Conservation (phyloP, 805 yeast species). For the Cyberlindnera euphorbiae region DNA sequence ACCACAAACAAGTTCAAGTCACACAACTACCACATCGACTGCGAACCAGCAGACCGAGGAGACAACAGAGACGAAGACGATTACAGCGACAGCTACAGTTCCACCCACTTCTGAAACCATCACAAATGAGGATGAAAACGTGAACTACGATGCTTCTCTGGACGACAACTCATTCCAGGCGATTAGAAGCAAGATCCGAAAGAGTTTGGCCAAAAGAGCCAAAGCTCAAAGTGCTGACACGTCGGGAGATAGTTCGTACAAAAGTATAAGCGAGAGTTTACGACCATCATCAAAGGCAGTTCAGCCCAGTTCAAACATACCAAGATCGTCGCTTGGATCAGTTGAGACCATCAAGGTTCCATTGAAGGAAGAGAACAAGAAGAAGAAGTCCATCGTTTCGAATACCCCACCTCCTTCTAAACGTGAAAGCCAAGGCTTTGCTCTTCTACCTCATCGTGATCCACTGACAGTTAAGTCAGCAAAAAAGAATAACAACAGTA, state of each 20-base stretch:
- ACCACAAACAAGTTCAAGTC: constrained; percentile 1
- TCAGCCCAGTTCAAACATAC: constrained; percentile 9
- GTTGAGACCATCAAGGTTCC: constrained; percentile 19
- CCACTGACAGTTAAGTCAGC: constrained; percentile 27
- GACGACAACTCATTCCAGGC: constrained; percentile 42
- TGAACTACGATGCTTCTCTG: constrained; percentile 17
- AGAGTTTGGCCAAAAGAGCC: constrained; percentile 37
- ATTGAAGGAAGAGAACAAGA: constrained; percentile 16
- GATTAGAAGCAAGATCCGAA: constrained; percentile 41
- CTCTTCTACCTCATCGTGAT: constrained; percentile 27
- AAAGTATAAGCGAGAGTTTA: constrained; percentile 21
- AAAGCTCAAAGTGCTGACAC: constrained; percentile 8
- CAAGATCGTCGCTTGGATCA: constrained; percentile 2
- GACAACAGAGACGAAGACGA: not conserved
- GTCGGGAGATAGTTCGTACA: constrained; percentile 18
- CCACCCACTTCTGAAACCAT: not conserved
- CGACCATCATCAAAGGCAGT: constrained; percentile 15
- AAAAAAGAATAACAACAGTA: constrained; percentile 13
- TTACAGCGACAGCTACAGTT: not conserved
- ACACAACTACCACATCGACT: not conserved
- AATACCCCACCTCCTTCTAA: constrained; percentile 21
- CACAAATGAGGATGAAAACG: constrained; percentile 7
- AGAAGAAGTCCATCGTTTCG: constrained; percentile 4
- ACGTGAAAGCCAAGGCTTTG: constrained; percentile 29
- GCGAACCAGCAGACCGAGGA: not conserved